phyloP scores from a whole-genome alignment of 2,329 filamentous ascomycete genomes.

The Ophiosphaerella narmari region DNA sequence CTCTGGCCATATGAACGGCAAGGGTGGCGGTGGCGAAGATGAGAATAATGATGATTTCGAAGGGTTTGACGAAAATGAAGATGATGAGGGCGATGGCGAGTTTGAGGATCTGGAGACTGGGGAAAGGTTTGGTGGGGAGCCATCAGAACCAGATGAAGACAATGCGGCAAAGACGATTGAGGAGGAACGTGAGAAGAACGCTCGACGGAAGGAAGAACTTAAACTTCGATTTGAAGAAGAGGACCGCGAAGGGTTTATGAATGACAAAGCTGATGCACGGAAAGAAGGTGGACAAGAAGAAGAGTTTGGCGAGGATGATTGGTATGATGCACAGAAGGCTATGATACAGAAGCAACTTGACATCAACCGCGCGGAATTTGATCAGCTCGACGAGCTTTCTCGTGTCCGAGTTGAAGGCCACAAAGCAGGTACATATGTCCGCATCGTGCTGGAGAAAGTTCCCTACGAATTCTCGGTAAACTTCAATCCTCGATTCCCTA shows the following conservation, averaged over 20 bases:
- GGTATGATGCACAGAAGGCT: constrained; percentile 97
- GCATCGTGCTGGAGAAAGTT: constrained; percentile 85
- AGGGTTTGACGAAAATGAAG: constrained; percentile 62
- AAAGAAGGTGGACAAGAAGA: constrained; percentile 70
- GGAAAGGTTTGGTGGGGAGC: constrained; percentile 57
- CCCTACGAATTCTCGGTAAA: constrained; percentile 85
- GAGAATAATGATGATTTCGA: constrained; percentile 62
- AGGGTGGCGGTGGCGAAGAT: constrained; percentile 34
- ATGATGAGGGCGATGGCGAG: constrained; percentile 72
- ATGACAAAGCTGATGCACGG: constrained; percentile 80
- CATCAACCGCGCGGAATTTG: constrained; percentile 95
- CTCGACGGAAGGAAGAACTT: constrained; percentile 89
- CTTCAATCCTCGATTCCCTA: constrained; percentile 80
- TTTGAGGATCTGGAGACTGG: constrained; percentile 87
- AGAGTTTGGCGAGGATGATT: constrained; percentile 95
- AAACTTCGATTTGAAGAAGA: constrained; percentile 96
- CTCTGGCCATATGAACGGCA: constrained; percentile 63
- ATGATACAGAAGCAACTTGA: constrained; percentile 92
- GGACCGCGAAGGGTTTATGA: constrained; percentile 92
- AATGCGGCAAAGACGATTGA: constrained; percentile 66
- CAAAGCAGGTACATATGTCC: constrained; percentile 89
- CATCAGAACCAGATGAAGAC: constrained; percentile 48
- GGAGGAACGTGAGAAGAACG: constrained; percentile 88
- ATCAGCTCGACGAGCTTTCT: constrained; percentile 81
- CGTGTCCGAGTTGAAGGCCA: constrained; percentile 85